Evolutionary conservation across 2,329 filamentous ascomycete species (phyloP), one percentile per base, ranked within the genome.

Genomic region (Thielaviopsis euricoi): DNA sequence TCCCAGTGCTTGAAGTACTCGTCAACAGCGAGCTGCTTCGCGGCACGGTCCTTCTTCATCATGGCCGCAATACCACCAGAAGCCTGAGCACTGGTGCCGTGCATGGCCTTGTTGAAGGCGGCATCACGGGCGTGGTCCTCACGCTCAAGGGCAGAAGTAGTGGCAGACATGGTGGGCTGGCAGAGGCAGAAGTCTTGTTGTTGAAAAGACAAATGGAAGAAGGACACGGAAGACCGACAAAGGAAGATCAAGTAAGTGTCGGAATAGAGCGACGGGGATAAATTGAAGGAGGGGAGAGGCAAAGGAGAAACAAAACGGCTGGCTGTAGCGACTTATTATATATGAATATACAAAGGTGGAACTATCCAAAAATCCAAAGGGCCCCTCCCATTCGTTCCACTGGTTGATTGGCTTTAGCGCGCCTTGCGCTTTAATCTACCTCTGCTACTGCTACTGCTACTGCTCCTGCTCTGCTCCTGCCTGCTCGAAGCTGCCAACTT

Each of bases 1-100:
- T 95, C 89, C 87, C 87, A 95, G 70, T 95, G 89, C 78, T 94
- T 94, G 76, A 95, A 95, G 74, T 95, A 95, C 70, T 94, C 87
- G 67, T 93, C 87, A 26, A 90, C 80, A 52, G 89, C 89, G 56
- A 85, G 84, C 69, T 89, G 81, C 68, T 94, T 87, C 7, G 89
- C 88, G 29, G 75, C 67, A 29, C 66, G 63, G 70, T 93, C 85
- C 76, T 98, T 98, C 67, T 95, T 76, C 83, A 96, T 90, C 66
- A 91, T 87, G 63, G 78, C 73, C 65, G 81, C 75, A 65, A 96
- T 80, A 64, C 88, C 87, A 67, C 85, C 87, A 58, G 77, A 73
- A 51, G 81, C 80, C 67, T 83, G 72, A 54, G 87, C 76, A 57
- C 87, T 89, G 62, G 70, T 71, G 67, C 79, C 88, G 72, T 96